These are phyloP conservation scores for Candida chauliodis DNA, from an alignment of 805 yeast species.

Conservation along the genomic window DNA sequence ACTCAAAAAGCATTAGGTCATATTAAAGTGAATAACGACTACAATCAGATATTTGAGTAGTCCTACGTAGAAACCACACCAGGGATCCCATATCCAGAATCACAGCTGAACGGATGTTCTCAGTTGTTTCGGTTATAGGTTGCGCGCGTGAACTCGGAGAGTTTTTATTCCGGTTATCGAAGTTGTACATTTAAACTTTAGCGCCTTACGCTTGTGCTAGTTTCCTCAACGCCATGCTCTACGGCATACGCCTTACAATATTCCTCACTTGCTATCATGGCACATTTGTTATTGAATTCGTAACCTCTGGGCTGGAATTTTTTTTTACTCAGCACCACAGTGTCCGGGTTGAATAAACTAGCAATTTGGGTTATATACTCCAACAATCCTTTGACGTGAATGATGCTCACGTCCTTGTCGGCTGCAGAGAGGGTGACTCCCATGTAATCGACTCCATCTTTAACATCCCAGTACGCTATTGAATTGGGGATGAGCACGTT, in stretches of 20 bases:
- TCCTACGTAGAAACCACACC: no score
- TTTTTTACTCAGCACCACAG: conserved; percentile 2
- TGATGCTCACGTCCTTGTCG: conserved; percentile 32
- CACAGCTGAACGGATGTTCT: no score
- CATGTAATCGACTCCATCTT: conserved; percentile 21
- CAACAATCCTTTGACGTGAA: conserved; percentile 33
- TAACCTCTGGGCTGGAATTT: conserved; percentile 8
- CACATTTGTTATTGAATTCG: conserved; percentile 29
- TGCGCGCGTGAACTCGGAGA: neutral
- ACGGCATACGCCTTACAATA: conserved; percentile 25
- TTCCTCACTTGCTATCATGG: conserved; percentile 21
- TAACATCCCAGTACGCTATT: conserved; percentile 24
- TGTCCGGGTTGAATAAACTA: conserved; percentile 6
- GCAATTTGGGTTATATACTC: conserved; percentile 11
- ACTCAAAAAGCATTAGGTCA: no score
- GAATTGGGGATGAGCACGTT: conserved; percentile 36
- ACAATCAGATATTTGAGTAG: no score
- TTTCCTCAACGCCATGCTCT: neutral
- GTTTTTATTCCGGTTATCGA: conserved; percentile 2
- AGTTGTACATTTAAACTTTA: neutral
- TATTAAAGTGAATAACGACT: no score
- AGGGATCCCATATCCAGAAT: no score
- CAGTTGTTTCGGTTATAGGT: neutral
- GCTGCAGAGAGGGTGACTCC: conserved; percentile 35
- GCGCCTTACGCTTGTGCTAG: neutral